Base-by-base conservation (phyloP, 805 yeast species). In the Starmera amethionina region DNA sequence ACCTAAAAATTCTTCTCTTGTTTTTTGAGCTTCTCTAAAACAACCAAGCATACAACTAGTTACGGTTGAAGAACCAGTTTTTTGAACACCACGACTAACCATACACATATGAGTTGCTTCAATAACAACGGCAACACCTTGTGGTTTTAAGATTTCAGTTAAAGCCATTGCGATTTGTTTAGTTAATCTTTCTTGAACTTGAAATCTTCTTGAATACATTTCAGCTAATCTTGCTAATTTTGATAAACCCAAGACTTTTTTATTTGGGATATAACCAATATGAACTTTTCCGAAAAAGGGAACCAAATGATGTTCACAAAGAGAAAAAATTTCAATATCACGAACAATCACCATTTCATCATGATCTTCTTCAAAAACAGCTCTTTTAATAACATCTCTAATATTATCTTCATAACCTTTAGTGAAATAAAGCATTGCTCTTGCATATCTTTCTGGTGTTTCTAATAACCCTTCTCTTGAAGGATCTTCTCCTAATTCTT, bases 71-170 rank as follows among this genome's bases (percentile, higher is more conserved):
- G 95, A 83, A 2, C 97, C 97, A 0, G 96, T 78, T 63, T 93
- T 93, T 62, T 93, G 97, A 25, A 93, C 86, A 42, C 98, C 98
- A 58, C 98, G 76, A 60, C 95, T 86, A 25, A 90, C 97, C 98
- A 93, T 93, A 62, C 98, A 93, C 98, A 93, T 93, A 59, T 93
- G 98, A 2, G 90, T 77, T 15, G 97, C 97, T 63, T 93, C 98
- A 54, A 93, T 88, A 25, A 93, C 97, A 33, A 93, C 98, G 1
- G 97, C 98, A 8, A 93, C 98, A 46, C 98, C 98, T 54, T 89
- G 75, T 14, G 98, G 98, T 55, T 83, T 81, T 54, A 93, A 70
- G 43, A 89, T 85, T 56, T 88, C 97, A 59, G 82, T 78, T 41
- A 93, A 64, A 1, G 97, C 97, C 83, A 88, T 85, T 29, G 98